Percentiles rank a stretch among this genome's conserved stretches.
Conservation (phyloP, 2,329 filamentous ascomycete species). For the Colletotrichum falcatum region DNA sequence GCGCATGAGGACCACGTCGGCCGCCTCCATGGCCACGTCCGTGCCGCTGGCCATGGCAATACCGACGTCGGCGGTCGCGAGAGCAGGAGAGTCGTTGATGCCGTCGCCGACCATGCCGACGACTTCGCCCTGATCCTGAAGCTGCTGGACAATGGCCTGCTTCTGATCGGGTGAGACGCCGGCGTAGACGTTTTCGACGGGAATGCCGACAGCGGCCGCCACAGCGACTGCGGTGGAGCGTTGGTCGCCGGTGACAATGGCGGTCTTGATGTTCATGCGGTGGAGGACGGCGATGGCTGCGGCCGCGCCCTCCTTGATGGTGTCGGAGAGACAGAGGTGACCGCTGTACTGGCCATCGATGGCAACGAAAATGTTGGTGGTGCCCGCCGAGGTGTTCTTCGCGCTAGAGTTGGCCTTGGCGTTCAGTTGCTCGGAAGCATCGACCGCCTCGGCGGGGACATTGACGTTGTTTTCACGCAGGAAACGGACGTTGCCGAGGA, state of each 20-base stretch:
- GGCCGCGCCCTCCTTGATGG: slow-evolving; percentile 87
- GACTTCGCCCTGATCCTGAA: slow-evolving; percentile 79
- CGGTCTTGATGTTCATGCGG: slow-evolving; percentile 86
- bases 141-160: slow-evolving; percentile 81
- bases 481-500: slow-evolving; percentile 85
- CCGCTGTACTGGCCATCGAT: slow-evolving; percentile 87
- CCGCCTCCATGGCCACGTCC: slow-evolving; percentile 97
- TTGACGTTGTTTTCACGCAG: slow-evolving; percentile 77
- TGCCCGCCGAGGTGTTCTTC: slow-evolving; percentile 68
- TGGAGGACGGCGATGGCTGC: slow-evolving; percentile 85
- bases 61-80: slow-evolving; percentile 91
- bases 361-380: slow-evolving; percentile 91
- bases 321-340: slow-evolving; percentile 86
- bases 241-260: slow-evolving; percentile 95
- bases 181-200: slow-evolving; percentile 80
- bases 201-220: slow-evolving; percentile 84
- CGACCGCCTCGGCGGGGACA: slow-evolving; percentile 72
- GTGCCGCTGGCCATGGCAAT: slow-evolving; percentile 94
- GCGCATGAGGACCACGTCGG: slow-evolving; percentile 95
- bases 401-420: slow-evolving; percentile 52
- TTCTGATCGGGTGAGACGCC: slow-evolving; percentile 94
- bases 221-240: slow-evolving; percentile 85
- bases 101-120: slow-evolving; percentile 99
- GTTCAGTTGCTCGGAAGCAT: slow-evolving; percentile 72
- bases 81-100: slow-evolving; percentile 96